Conservation (phyloP, 1,139 yeast species). For the Groenewaldozyma sp. region DNA sequence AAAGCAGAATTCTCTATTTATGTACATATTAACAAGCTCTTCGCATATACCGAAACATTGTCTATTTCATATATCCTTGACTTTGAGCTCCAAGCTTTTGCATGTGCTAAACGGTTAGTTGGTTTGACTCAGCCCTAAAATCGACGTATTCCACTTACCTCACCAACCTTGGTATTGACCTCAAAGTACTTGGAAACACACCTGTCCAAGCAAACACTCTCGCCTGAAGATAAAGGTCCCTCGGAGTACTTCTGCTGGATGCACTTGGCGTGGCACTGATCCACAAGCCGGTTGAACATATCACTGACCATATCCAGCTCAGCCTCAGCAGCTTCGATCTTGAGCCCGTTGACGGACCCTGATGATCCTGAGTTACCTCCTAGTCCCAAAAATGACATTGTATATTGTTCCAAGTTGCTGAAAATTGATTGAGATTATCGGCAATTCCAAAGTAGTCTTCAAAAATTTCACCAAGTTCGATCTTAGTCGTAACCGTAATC, state of each 20-base stretch:
- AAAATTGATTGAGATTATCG: too few species aligned
- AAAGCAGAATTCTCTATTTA: too few species aligned
- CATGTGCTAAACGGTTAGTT: constrained; percentile 21
- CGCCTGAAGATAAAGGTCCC: constrained; percentile 74
- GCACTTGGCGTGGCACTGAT: constrained; percentile 87
- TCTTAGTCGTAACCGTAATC: too few species aligned
- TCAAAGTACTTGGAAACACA: constrained; percentile 96
- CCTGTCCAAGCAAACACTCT: constrained; percentile 88
- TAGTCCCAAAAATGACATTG: constrained; percentile 73
- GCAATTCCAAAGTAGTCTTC: too few species aligned
- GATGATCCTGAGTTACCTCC: constrained; percentile 42
- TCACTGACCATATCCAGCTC: constrained; percentile 96
- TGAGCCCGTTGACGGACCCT: constrained; percentile 30
- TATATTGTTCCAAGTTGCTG: too few species aligned
- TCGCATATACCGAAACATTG: too few species aligned
- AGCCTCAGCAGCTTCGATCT: constrained; percentile 68
- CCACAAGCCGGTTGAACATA: constrained; percentile 81
- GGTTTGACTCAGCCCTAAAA: too few species aligned
- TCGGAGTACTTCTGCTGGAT: constrained; percentile 58
- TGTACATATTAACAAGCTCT: neutral
- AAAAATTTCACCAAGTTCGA: too few species aligned
- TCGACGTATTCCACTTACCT: constrained; percentile 35
- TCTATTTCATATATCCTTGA: constrained; percentile 3
- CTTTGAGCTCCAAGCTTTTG: constrained; percentile 22
- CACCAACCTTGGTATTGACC: constrained; percentile 94